A percentile compares a stretch with the other conserved stretches of the same genome.
Conservation (phyloP, 2,329 filamentous ascomycete genomes). For the Pseudodiploospora longispora region DNA sequence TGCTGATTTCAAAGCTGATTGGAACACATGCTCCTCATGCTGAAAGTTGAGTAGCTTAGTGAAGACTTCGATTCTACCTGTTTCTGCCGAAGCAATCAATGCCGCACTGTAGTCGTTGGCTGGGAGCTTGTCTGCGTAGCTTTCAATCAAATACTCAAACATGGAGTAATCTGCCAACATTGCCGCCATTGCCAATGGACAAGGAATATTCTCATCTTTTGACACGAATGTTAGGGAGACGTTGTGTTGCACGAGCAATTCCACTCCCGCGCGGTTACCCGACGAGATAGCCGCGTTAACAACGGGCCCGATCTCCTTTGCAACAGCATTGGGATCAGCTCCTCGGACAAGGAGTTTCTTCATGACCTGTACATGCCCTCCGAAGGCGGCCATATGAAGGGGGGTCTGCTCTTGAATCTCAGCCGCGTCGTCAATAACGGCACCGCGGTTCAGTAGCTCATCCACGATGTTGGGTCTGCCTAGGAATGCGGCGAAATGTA, state of each 20-base stretch:
- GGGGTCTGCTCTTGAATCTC: slow-evolving; percentile 26
- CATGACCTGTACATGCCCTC: slow-evolving; percentile 32
- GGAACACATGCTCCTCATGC: slow-evolving; percentile 22
- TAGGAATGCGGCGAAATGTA: slow-evolving; percentile 24
- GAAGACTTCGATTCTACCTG: slow-evolving; percentile 31
- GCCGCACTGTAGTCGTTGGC: slow-evolving; percentile 31
- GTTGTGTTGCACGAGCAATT: slow-evolving; percentile 29
- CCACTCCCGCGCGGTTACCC: slow-evolving; percentile 31
- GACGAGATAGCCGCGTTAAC: slow-evolving; percentile 34
- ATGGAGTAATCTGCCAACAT: slow-evolving; percentile 29
- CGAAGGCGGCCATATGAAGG: slow-evolving; percentile 29
- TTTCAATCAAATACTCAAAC: slow-evolving; percentile 32
- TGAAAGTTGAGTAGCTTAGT: slow-evolving; percentile 25
- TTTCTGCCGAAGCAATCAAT: slow-evolving; percentile 28
- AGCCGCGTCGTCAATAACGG: slow-evolving; percentile 25
- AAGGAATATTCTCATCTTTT: slow-evolving; percentile 10
- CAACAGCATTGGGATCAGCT: slow-evolving; percentile 28
- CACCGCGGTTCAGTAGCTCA: slow-evolving; percentile 25
- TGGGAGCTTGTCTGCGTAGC: slow-evolving; percentile 31
- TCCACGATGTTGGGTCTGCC: slow-evolving; percentile 27
- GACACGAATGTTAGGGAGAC: slow-evolving; percentile 20
- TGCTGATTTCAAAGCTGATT: slow-evolving; percentile 25
- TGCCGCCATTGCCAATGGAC: slow-evolving; percentile 30
- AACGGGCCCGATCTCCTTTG: slow-evolving; percentile 21
- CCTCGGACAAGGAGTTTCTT: slow-evolving; percentile 27